Percentiles rank a stretch among this genome's conserved stretches.
Evolutionary conservation across 2,329 filamentous ascomycete genomes (phyloP).

Genomic region (Drechslerella stenobrocha): DNA sequence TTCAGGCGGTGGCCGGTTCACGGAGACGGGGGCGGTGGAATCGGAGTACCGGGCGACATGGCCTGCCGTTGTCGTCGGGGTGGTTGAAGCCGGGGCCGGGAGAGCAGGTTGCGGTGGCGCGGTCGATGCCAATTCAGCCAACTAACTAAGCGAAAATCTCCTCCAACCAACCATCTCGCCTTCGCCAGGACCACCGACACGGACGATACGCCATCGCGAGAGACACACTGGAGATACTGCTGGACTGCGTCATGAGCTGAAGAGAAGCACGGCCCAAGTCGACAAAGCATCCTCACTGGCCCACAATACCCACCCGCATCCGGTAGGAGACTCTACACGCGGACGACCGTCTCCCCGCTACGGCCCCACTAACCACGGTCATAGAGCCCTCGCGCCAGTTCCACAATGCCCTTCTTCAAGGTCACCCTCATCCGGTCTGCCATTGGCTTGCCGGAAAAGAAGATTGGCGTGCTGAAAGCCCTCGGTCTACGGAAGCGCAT

Average conservation of each 20-base stretch:
- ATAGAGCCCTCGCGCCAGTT: conserved; percentile 8
- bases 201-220: not conserved
- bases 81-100: not conserved
- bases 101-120: not conserved
- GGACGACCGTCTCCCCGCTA: not conserved
- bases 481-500: conserved; percentile 83
- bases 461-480: conserved; percentile 76
- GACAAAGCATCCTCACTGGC: too few species aligned
- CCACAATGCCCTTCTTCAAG: conserved; percentile 76
- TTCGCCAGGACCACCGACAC: not conserved
- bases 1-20: conserved; percentile 7
- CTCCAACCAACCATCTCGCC: not conserved
- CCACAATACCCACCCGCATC: conserved; percentile 15
- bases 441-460: conserved; percentile 82
- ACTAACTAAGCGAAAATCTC: conserved; percentile 30
- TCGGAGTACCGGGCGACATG: conserved; percentile 14
- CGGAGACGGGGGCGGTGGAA: not conserved
- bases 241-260: conserved; percentile 13
- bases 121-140: too few species aligned
- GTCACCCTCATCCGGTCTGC: conserved; percentile 86
- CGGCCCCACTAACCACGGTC: not conserved
- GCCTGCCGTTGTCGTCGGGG: conserved; percentile 2
- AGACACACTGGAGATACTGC: not conserved
- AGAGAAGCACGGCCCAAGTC: conserved; percentile 10
- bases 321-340: conserved; percentile 21